A percentile compares a stretch with the other conserved stretches of the same genome.
These are phyloP conservation scores for Stachybotrys echinatus DNA, from an alignment of 2,329 filamentous ascomycete species.

Conservation along the genomic window DNA sequence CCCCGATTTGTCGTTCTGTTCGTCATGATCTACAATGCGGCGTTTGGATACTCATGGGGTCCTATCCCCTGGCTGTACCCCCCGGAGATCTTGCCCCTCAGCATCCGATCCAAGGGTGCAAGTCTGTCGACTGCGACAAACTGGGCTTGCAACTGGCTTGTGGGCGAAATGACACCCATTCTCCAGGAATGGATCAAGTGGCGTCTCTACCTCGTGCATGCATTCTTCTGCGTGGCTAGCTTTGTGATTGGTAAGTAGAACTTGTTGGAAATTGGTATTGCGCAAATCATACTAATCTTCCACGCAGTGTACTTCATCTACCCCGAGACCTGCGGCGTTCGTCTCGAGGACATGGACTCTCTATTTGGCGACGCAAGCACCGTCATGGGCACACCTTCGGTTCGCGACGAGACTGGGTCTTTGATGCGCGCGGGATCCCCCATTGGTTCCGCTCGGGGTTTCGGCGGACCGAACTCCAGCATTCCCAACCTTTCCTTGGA, in stretches of 20 bases:
- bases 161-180: slow-evolving; percentile 91
- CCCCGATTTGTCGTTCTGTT: slow-evolving; percentile 84
- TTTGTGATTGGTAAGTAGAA: slow-evolving; percentile 82
- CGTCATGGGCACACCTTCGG: slow-evolving; percentile 68
- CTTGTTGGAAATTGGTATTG: background rate
- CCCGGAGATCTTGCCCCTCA: slow-evolving; percentile 94
- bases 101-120: slow-evolving; percentile 94
- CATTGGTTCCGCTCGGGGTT: slow-evolving; percentile 65
- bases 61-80: slow-evolving; percentile 98
- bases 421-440: slow-evolving; percentile 70
- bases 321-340: slow-evolving; percentile 91
- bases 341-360: slow-evolving; percentile 93
- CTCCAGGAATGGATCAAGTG: slow-evolving; percentile 89
- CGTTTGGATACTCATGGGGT: slow-evolving; percentile 93
- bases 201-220: slow-evolving; percentile 91
- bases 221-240: slow-evolving; percentile 92
- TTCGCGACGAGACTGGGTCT: slow-evolving; percentile 71
- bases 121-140: slow-evolving; percentile 95
- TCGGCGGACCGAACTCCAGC: slow-evolving; percentile 55
- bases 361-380: slow-evolving; percentile 92
- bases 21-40: slow-evolving; percentile 97
- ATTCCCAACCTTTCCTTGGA: slow-evolving; percentile 82
- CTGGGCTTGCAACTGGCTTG: slow-evolving; percentile 98
- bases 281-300: background rate
- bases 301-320: slow-evolving; percentile 88